Evolutionary conservation across 2,329 filamentous ascomycete genomes (phyloP), one percentile per base, ranked within the genome.

Genomic region (Calcarisporium arbuscula): DNA sequence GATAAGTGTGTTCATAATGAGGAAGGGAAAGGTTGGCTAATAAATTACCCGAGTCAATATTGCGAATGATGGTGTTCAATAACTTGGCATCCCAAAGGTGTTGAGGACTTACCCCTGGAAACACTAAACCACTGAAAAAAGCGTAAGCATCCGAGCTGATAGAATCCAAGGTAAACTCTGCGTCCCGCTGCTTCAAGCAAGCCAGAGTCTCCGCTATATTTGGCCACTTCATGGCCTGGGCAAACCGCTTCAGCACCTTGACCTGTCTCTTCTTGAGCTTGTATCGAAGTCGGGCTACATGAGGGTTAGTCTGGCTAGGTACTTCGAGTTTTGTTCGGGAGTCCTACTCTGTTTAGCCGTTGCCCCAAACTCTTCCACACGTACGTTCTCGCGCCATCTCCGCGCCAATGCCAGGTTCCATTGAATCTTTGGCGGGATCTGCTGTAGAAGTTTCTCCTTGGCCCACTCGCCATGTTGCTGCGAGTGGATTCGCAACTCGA

Each of bases 1-100:
- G 43, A 87, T 78, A 28, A 88, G 67, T 5, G 82, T 74, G 52
- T 86, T 87, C 80, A 88, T 87, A 29, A 85, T 77, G 23, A 86
- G 70, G 59, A 83, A 88, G 4, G 82, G 80, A 29, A 85, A 75
- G 0, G 74, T 78, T 5, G 69, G 61, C 69, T 73, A 39, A 25
- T 21, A 9, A 4, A 17, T 5, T 17, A 16, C 28, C 18, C 23
- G 12, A 25, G n/a, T 30, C 14, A 27, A 32, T 43, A n/a, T n/a
- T n/a, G n/a, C n/a, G n/a, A n/a, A n/a, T n/a, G n/a, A n/a, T n/a
- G n/a, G n/a, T n/a, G n/a, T n/a, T n/a, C n/a, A n/a, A n/a, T n/a
- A n/a, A n/a, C n/a, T n/a, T n/a, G n/a, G n/a, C n/a, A n/a, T n/a
- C n/a, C n/a, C n/a, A n/a, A 27, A 45, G 34, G n/a, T 17, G 27